phyloP scores from a whole-genome alignment of 2,329 filamentous ascomycete genomes.

The Hypoxylon sp. region DNA sequence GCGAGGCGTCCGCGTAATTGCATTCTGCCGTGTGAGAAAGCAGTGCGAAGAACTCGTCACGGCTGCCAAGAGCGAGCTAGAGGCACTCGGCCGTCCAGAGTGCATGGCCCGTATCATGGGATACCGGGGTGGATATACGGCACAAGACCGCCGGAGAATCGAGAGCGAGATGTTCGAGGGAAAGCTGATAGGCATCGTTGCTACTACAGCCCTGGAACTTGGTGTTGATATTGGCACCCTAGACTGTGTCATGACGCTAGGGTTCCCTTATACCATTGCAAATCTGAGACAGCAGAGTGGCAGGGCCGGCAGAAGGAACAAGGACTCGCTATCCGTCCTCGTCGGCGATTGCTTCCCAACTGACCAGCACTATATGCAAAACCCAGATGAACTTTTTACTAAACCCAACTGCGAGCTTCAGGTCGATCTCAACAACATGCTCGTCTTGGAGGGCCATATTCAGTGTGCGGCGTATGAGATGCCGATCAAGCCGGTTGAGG shows the following conservation, averaged over 20 bases:
- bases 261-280: slow-evolving; percentile 94
- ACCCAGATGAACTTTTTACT: slow-evolving; percentile 91
- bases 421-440: slow-evolving; percentile 89
- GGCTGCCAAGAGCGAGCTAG: slow-evolving; percentile 80
- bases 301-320: slow-evolving; percentile 88
- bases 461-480: slow-evolving; percentile 96
- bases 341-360: slow-evolving; percentile 89
- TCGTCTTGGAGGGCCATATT: slow-evolving; percentile 90
- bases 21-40: slow-evolving; percentile 87
- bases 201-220: slow-evolving; percentile 90
- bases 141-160: slow-evolving; percentile 86
- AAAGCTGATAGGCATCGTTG: slow-evolving; percentile 89
- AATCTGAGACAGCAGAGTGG: slow-evolving; percentile 96
- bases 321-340: slow-evolving; percentile 88
- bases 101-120: slow-evolving; percentile 86
- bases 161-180: slow-evolving; percentile 98
- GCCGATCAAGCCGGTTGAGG: slow-evolving; percentile 82
- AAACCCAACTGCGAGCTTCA: slow-evolving; percentile 89
- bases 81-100: slow-evolving; percentile 75
- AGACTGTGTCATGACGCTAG: slow-evolving; percentile 92
- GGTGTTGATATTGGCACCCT: slow-evolving; percentile 95
- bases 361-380: slow-evolving; percentile 97
- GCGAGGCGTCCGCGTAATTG: slow-evolving; percentile 88
- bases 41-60: slow-evolving; percentile 86
- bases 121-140: slow-evolving; percentile 93